A percentile compares a stretch with the other conserved stretches of the same genome.
These are phyloP conservation scores for Phytophthora sansomeana DNA, from an alignment of 352 stramenopile species.

Conservation along the genomic window DNA sequence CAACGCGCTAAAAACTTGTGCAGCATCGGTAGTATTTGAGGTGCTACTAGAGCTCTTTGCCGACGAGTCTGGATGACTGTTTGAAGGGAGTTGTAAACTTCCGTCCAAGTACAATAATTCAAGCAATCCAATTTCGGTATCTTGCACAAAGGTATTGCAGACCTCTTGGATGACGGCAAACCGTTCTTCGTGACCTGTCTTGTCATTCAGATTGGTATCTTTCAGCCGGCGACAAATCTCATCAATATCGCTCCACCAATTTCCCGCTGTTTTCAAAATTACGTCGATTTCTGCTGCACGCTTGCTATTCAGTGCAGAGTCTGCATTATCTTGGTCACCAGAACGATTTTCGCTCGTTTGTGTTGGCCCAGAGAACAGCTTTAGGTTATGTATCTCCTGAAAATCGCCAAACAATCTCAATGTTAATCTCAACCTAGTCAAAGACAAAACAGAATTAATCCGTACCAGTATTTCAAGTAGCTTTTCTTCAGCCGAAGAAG, in stretches of 20 bases:
- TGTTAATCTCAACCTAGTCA: not conserved
- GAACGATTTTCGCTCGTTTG: not conserved
- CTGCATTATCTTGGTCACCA: not conserved
- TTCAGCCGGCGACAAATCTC: constrained; percentile 50
- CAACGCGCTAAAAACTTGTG: constrained; percentile 54
- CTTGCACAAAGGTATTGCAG: constrained; percentile 50
- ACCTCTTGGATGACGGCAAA: constrained; percentile 49
- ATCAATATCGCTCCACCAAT: constrained; percentile 79
- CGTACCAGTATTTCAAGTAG: constrained; percentile 49
- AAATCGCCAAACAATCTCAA: constrained; percentile 3
- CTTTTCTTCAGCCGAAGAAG: constrained; percentile 56
- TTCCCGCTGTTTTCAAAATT: constrained; percentile 55
- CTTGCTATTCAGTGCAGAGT: constrained; percentile 4
- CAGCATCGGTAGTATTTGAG: constrained; percentile 13
- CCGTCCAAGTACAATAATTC: constrained; percentile 51
- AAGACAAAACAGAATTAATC: not conserved
- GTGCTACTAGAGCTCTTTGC: not conserved
- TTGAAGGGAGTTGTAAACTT: constrained; percentile 33
- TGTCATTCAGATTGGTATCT: constrained; percentile 26
- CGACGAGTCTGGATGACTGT: not conserved
- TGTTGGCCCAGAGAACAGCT: constrained; percentile 11
- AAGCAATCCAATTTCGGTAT: constrained; percentile 39
- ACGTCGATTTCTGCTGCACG: constrained; percentile 31
- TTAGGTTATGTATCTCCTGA: constrained; percentile 30
- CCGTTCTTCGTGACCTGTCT: constrained; percentile 39